These are phyloP conservation scores for Thraustochytrium striatum DNA, from an alignment of 352 stramenopile genomes.

Conservation along the genomic window DNA sequence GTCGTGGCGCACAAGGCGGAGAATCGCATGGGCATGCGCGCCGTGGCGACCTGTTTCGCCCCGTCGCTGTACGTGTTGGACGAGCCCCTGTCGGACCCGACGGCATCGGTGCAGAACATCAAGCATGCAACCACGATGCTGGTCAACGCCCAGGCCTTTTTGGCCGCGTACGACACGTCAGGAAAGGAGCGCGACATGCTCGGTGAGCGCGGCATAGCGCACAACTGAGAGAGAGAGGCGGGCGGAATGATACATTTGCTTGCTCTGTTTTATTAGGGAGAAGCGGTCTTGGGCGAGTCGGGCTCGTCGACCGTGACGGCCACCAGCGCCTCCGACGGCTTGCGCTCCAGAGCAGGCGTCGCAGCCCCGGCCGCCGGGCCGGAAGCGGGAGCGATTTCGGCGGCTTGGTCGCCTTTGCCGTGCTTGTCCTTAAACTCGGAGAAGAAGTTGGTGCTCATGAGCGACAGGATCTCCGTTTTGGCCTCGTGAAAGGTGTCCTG, in stretches of 20 bases:
- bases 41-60: constrained; percentile 27
- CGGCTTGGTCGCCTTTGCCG: too few relatives aligned
- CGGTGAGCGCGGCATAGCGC: too few relatives aligned
- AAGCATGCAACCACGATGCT: constrained; percentile 40
- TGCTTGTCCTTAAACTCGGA: constrained; percentile 15
- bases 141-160: constrained; percentile 9
- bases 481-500: background rate
- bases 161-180: background rate
- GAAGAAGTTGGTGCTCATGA: constrained; percentile 46
- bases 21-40: constrained; percentile 22
- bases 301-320: too few relatives aligned
- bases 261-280: too few relatives aligned
- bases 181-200: too few relatives aligned
- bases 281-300: too few relatives aligned
- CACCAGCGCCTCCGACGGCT: too few relatives aligned
- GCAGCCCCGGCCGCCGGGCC: too few relatives aligned
- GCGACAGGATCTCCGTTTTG: constrained; percentile 30
- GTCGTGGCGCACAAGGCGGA: background rate
- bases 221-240: too few relatives aligned
- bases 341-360: too few relatives aligned
- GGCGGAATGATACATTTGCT: too few relatives aligned
- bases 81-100: background rate
- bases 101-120: background rate
- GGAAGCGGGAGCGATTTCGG: too few relatives aligned
- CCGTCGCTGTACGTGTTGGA: constrained; percentile 18